Evolutionary conservation across 2,329 filamentous ascomycete species (phyloP).

Genomic region (Xylaria sp.): DNA sequence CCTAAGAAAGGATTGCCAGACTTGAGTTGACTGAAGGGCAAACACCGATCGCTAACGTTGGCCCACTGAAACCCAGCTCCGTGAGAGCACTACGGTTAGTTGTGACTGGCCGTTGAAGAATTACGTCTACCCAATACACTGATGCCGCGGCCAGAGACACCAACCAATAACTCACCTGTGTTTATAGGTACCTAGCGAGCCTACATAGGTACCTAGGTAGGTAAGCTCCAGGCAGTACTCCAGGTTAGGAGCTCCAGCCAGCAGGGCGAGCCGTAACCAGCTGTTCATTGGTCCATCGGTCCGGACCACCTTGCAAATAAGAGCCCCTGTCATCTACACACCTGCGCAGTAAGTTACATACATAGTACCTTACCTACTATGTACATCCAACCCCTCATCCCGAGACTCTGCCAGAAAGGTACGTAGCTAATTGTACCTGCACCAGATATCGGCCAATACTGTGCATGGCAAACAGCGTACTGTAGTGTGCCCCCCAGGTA

Average conservation of each 20-base stretch:
- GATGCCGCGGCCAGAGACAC: too few species aligned
- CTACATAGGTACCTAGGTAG: conserved; percentile 2
- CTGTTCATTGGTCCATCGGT: conserved; percentile 6
- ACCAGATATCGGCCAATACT: background rate
- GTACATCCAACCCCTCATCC: background rate
- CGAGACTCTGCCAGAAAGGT: background rate
- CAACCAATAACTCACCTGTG: background rate
- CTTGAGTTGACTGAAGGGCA: too few species aligned
- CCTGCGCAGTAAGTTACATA: too few species aligned
- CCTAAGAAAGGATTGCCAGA: background rate
- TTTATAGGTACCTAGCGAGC: background rate
- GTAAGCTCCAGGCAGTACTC: background rate
- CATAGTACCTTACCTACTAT: too few species aligned
- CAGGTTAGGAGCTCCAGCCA: conserved; percentile 15
- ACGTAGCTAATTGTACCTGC: conserved; percentile 1
- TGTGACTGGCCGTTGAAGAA: background rate
- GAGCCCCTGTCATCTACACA: conserved; percentile 18
- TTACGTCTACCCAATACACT: background rate
- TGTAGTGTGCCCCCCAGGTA: background rate
- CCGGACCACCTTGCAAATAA: conserved; percentile 19
- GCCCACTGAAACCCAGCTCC: background rate
- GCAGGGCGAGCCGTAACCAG: conserved; percentile 19
- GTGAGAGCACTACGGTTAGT: background rate
- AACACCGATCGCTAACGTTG: background rate
- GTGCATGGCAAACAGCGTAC: background rate